Percentiles rank a stretch among this genome's conserved stretches.
Evolutionary conservation across 805 yeast species (phyloP).

Genomic region (Grigorovia jiainica): DNA sequence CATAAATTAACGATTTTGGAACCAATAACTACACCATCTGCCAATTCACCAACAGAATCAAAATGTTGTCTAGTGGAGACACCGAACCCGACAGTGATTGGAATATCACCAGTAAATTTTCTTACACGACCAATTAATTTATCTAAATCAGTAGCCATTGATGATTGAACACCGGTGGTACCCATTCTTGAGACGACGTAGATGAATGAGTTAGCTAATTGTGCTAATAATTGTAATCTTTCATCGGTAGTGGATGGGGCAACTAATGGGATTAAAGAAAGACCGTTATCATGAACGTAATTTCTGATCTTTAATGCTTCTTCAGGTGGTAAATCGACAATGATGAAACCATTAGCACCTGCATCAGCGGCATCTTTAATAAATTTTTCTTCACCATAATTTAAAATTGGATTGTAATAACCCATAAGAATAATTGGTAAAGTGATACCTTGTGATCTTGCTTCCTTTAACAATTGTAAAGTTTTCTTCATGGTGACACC

Average conservation of each 20-base stretch:
- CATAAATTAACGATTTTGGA: constrained; percentile 68
- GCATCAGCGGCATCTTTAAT: constrained; percentile 70
- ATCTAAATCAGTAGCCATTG: constrained; percentile 53
- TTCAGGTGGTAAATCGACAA: constrained; percentile 96
- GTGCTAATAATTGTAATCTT: constrained; percentile 65
- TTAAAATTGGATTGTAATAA: constrained; percentile 88
- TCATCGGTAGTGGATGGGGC: constrained; percentile 96
- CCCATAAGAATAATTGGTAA: constrained; percentile 94
- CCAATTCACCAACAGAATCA: constrained; percentile 59
- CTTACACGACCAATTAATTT: constrained; percentile 68
- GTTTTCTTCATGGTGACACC: constrained; percentile 66
- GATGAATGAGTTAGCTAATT: constrained; percentile 89
- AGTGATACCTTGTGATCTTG: constrained; percentile 75
- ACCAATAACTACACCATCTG: constrained; percentile 97
- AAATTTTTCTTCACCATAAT: constrained; percentile 80
- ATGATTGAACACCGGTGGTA: constrained; percentile 77
- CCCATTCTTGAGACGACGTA: constrained; percentile 98
- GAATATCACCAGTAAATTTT: constrained; percentile 61
- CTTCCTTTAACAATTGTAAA: constrained; percentile 61
- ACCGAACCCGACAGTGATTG: constrained; percentile 95
- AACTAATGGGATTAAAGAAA: constrained; percentile 85
- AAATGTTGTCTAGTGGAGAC: constrained; percentile 91
- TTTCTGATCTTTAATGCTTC: constrained; percentile 85
- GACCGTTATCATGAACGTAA: constrained; percentile 53
- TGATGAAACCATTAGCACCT: constrained; percentile 91